Evolutionary conservation across 176 grass and related monocot genomes (phyloP), one percentile per base, ranked within the genome.

Genomic region (Elaeis guineensis): DNA sequence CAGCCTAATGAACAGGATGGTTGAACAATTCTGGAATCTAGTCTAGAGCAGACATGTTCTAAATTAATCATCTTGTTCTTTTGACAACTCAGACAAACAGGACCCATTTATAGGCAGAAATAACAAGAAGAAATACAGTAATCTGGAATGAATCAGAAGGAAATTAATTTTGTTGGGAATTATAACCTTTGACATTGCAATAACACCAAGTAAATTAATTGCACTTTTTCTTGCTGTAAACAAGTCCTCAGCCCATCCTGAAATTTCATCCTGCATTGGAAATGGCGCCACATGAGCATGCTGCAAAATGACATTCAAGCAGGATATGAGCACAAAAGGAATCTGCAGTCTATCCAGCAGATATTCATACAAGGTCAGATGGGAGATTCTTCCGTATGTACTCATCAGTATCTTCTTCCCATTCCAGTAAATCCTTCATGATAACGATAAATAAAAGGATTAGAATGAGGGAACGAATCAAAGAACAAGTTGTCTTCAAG

Each of bases 201-300:
- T 81, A 72, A 86, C 79, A 69, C 90, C 82, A 77, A 95, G 86
- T 66, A 90, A 72, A 90, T 90, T 95, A 62, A 89, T 95, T 49
- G 90, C 90, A 71, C 86, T 95, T 84, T 89, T 95, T 67, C 86
- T 90, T 25, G 86, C 79, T 51, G 86, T 90, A 77, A 95, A 95
- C 69, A 95, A 77, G 83, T 89, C 86, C 70, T 86, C 90, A 64
- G 77, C 68, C 90, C 82, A 95, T 71, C 90, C 90, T 67, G 86
- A 83, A 83, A 89, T 78, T 64, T 86, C 90, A 62, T 95, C 90
- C 90, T 95, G 79, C 54, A 56, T 55, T 25, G 22, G 51, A 71
- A 71, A 75, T 25, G 21, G 11, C 7, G 12, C 7, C 35, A 12
- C 35, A 39, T 39, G 35, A 11, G 1, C 35, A 39, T 35, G 30